Evolutionary conservation across 2,329 filamentous ascomycete genomes (phyloP).

Genomic region (Pseudopyrenochaeta lycopersici): DNA sequence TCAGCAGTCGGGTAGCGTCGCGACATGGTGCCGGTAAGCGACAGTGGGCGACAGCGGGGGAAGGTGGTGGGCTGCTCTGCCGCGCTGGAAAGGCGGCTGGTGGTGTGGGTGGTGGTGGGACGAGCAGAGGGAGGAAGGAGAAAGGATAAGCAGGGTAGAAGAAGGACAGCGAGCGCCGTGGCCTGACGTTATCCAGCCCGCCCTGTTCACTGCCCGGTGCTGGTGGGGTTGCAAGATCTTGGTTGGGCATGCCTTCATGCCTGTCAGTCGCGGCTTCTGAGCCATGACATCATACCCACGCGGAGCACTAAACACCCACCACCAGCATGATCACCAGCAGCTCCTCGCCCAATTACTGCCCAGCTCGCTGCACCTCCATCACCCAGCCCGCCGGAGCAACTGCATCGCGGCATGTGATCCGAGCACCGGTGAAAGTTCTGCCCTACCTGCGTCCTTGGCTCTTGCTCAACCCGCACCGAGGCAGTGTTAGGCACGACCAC

Average conservation of each 20-base stretch:
- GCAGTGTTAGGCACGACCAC: conserved; percentile 1
- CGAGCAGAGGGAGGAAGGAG: conserved; percentile 4
- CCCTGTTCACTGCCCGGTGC: conserved; percentile 25
- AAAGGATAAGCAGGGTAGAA: conserved; percentile 1
- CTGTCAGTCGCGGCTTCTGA: conserved; percentile 5
- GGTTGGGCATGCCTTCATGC: conserved; percentile 14
- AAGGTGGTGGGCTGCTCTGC: conserved; percentile 17
- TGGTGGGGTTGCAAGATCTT: conserved; percentile 26
- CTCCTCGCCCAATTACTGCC: conserved; percentile 16
- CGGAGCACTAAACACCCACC: conserved; percentile 13
- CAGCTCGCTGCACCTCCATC: conserved; percentile 12
- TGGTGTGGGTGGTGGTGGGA: conserved; percentile 2
- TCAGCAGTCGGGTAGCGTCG: conserved; percentile 57
- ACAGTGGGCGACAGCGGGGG: conserved; percentile 11
- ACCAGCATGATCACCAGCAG: conserved; percentile 16
- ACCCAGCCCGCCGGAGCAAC: conserved; percentile 16
- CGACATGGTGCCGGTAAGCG: conserved; percentile 48
- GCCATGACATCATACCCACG: conserved; percentile 23
- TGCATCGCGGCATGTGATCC: not conserved
- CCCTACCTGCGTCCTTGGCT: too few species aligned
- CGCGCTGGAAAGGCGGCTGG: conserved; percentile 13
- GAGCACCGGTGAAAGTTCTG: conserved; percentile 5
- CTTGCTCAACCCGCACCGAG: not conserved
- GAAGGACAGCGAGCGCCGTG: conserved; percentile 18
- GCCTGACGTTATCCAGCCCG: conserved; percentile 37